Conservation (phyloP, 106 monocot genomes). For the Dendrobium catenatum region DNA sequence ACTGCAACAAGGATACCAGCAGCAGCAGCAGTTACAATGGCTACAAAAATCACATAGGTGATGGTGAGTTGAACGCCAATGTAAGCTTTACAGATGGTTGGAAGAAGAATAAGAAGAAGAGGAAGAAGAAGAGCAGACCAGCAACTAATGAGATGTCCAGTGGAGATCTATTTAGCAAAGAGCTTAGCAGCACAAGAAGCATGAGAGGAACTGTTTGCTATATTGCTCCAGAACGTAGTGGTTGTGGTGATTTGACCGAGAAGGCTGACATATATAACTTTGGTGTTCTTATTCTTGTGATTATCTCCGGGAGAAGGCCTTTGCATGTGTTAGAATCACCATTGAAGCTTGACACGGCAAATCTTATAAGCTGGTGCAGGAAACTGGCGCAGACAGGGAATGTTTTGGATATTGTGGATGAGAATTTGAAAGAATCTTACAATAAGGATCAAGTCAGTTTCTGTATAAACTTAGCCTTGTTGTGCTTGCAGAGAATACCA, state of each 20-base stretch:
- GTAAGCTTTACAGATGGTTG: too few species aligned
- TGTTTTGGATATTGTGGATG: slow-evolving; percentile 71
- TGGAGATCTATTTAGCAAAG: slow-evolving; percentile 28
- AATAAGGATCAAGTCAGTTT: slow-evolving; percentile 49
- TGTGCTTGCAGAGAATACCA: slow-evolving; percentile 55
- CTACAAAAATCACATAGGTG: too few species aligned
- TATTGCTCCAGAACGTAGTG: slow-evolving; percentile 59
- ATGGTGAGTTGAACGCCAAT: too few species aligned
- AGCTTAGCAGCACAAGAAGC: slow-evolving; percentile 80
- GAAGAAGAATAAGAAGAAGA: too few species aligned
- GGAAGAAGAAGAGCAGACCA: too few species aligned
- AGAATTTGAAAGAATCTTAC: slow-evolving; percentile 41
- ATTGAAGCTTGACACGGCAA: slow-evolving; percentile 69
- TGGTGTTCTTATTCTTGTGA: slow-evolving; percentile 72
- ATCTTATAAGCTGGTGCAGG: slow-evolving; percentile 29
- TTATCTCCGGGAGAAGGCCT: slow-evolving; percentile 72
- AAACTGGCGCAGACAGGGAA: slow-evolving; percentile 46
- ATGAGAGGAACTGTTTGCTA: slow-evolving; percentile 87
- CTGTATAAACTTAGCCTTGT: slow-evolving; percentile 71
- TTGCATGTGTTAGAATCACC: slow-evolving; percentile 67
- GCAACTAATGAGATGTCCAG: too few species aligned
- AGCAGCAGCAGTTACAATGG: too few species aligned
- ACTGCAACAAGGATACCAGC: too few species aligned
- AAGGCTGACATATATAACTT: slow-evolving; percentile 79
- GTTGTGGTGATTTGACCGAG: slow-evolving; percentile 38